Percentiles rank a stretch among this genome's conserved stretches.
phyloP scores from a whole-genome alignment of 129 eudicot species.

The Flaveria ramosissima region DNA sequence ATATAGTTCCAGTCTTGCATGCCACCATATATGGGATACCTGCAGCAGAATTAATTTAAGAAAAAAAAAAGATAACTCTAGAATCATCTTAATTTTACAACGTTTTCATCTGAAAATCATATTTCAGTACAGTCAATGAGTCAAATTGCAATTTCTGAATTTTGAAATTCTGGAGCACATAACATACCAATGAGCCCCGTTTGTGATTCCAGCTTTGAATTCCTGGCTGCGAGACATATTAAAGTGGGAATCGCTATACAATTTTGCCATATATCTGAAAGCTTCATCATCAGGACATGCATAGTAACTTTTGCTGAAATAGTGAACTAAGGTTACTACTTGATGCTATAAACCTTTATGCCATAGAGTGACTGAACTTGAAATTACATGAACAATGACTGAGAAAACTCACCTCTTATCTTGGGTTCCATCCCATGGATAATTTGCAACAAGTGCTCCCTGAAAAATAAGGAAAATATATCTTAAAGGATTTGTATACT shows the following conservation, averaged over 20 bases:
- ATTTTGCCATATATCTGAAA: constrained; percentile 78
- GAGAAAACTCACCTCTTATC: constrained; percentile 55
- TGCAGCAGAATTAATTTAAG: constrained; percentile 31
- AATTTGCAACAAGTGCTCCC: constrained; percentile 99
- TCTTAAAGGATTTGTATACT: constrained; percentile 5
- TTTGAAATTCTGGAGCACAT: neutral
- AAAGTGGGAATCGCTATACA: constrained; percentile 76
- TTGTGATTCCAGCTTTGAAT: constrained; percentile 87
- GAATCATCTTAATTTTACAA: neutral
- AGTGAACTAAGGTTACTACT: constrained; percentile 5
- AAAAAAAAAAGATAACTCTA: neutral
- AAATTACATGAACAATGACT: neutral
- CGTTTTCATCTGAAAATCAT: neutral
- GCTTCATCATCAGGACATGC: constrained; percentile 93
- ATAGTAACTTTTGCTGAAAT: constrained; percentile 70
- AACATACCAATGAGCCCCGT: constrained; percentile 88
- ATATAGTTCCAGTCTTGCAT: constrained; percentile 99
- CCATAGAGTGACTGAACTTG: neutral
- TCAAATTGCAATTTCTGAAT: neutral
- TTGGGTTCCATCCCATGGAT: constrained; percentile 96
- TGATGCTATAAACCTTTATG: neutral
- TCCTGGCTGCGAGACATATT: constrained; percentile 84
- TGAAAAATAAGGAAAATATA: constrained; percentile 33
- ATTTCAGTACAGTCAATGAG: neutral
- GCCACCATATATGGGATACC: constrained; percentile 99